A percentile compares a stretch with the other conserved stretches of the same genome.
Evolutionary conservation across 1,139 yeast species (phyloP).

Genomic region (Zygoascus sp.): DNA sequence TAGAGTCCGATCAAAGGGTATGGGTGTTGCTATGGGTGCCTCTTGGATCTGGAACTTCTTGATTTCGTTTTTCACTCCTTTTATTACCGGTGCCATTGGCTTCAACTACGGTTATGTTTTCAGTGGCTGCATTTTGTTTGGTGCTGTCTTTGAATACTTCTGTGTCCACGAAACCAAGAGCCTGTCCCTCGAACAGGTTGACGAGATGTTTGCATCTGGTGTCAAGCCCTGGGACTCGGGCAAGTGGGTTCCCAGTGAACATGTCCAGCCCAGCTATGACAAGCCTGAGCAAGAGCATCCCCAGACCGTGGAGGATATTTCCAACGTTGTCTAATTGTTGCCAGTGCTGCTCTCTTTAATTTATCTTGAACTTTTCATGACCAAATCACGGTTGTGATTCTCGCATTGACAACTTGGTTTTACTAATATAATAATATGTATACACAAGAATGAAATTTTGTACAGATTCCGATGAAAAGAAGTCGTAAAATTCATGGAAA

Average conservation of each 20-base stretch:
- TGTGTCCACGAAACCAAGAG: conserved; percentile 73
- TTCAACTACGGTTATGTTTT: conserved; percentile 71
- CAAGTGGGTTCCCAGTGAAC: conserved; percentile 16
- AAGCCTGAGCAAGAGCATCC: conserved; percentile 10
- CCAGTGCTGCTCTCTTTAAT: background rate
- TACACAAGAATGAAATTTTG: background rate
- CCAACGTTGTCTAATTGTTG: conserved; percentile 7
- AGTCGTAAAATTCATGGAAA: too few species aligned
- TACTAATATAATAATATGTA: background rate
- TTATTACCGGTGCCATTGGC: conserved; percentile 46
- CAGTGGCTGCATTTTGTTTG: conserved; percentile 57
- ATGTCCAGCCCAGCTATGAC: conserved; percentile 12
- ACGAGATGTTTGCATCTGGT: conserved; percentile 36
- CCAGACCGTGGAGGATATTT: conserved; percentile 5
- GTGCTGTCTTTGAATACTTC: conserved; percentile 60
- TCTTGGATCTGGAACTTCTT: conserved; percentile 79
- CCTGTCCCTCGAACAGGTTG: conserved; percentile 61
- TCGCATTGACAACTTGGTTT: too few species aligned
- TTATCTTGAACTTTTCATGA: background rate
- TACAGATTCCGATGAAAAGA: too few species aligned
- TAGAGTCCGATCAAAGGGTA: conserved; percentile 74
- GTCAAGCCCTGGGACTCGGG: conserved; percentile 33
- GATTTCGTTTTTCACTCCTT: conserved; percentile 46
- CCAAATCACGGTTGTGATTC: too few species aligned
- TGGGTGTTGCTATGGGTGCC: conserved; percentile 62